Conservation (phyloP, 2,329 filamentous ascomycete genomes). For the Dryadomyces quercus-mongolicae region DNA sequence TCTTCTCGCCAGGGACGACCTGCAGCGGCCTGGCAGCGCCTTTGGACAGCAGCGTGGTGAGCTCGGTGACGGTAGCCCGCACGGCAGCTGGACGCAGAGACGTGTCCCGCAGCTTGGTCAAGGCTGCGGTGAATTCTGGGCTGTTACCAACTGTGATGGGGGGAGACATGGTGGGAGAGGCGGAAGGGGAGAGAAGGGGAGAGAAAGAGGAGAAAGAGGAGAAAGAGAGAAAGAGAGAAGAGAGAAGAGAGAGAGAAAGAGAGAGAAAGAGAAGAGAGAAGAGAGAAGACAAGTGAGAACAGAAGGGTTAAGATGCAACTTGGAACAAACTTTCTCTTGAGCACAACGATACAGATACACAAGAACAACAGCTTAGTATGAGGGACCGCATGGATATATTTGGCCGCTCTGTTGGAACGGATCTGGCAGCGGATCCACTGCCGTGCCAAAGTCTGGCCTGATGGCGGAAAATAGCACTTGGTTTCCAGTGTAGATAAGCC, state of each 20-base stretch:
- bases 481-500: neutral
- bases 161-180: conserved; percentile 1
- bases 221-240: neutral
- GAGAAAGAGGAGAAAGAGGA: neutral
- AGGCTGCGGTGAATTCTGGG: conserved; percentile 66
- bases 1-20: conserved; percentile 43
- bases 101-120: conserved; percentile 54
- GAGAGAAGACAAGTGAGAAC: neutral
- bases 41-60: conserved; percentile 66
- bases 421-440: too few relatives aligned
- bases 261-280: neutral
- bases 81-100: conserved; percentile 59
- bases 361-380: too few relatives aligned
- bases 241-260: neutral
- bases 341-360: neutral
- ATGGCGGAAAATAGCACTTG: too few relatives aligned
- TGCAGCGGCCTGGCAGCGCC: conserved; percentile 56
- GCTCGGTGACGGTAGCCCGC: conserved; percentile 67
- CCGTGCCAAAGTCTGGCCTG: too few relatives aligned
- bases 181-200: neutral
- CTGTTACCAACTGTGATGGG: conserved; percentile 50
- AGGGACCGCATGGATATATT: too few relatives aligned
- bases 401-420: too few relatives aligned
- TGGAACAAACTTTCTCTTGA: too few relatives aligned
- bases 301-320: too few relatives aligned